Evolutionary conservation across 176 grass and related monocot genomes (phyloP), one percentile per base, ranked within the genome.

Genomic region (Dactylis glomerata): DNA sequence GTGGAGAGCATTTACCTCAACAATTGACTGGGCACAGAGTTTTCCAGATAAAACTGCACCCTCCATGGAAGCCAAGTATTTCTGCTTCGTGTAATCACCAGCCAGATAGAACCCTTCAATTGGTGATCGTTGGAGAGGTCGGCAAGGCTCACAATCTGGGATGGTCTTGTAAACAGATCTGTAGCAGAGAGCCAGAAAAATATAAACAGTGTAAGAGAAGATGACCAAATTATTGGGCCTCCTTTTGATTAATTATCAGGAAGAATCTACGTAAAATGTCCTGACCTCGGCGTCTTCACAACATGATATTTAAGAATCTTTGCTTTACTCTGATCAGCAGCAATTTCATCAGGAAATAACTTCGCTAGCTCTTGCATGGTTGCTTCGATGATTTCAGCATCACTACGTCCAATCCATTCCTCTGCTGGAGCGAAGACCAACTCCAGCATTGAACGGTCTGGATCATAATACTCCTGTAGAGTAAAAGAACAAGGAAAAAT

Each of bases 61-160:
- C 67, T 96, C 96, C 93, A 99, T 99, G 55, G 96, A 99, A 87
- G 93, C 96, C 86, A 96, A 52, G 27, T 99, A 99, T 87, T 94
- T 99, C 69, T 99, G 96, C 64, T 99, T 99, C 64, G 96, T 99
- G 87, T 99, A 99, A 88, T 99, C 90, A 1, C 93, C 96, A 20
- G 90, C 84, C 22, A 99, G 79, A 63, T 99, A 94, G 78, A 99
- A 96, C 70, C 96, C 96, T 92, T 99, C 81, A 24, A 99, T 87
- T 3, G 91, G 96, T 45, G 96, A 99, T 83, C 89, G 92, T 86
- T 96, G 96, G 37, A 94, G 79, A 68, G 93, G 91, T 28, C 93
- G 89, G 84, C 88, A 99, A 66, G 93, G 91, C 59, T 99, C 96
- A 79, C 91, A 96, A 32, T 94, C 84, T 65, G 96, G 96, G 30